A percentile compares a stretch with the other conserved stretches of the same genome.
Evolutionary conservation across 306 rosid genomes (phyloP).

Genomic region (Alnus rubra): DNA sequence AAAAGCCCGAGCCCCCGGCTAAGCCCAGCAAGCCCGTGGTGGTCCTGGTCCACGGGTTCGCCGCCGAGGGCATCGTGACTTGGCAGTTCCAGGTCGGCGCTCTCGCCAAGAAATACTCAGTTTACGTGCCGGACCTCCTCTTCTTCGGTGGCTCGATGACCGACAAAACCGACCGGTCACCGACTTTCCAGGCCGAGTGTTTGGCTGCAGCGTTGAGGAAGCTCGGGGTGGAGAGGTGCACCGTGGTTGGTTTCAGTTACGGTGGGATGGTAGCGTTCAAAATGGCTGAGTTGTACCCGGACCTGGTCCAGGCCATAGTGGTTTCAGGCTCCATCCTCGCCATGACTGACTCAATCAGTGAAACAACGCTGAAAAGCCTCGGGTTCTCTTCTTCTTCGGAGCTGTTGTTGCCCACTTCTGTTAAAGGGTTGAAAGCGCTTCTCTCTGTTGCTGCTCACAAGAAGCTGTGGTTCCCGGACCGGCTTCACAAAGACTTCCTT

Average conservation of each 20-base stretch:
- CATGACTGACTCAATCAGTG: slow-evolving; percentile 39
- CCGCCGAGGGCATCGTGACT: slow-evolving; percentile 76
- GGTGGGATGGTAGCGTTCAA: slow-evolving; percentile 84
- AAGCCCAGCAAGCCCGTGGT: slow-evolving; percentile 69
- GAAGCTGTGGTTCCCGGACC: slow-evolving; percentile 57
- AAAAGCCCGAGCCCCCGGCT: slow-evolving; percentile 18
- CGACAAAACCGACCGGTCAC: slow-evolving; percentile 56
- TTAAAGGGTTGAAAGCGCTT: slow-evolving; percentile 49
- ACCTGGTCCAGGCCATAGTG: slow-evolving; percentile 52
- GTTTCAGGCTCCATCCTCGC: slow-evolving; percentile 55
- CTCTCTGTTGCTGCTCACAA: slow-evolving; percentile 52
- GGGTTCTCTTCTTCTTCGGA: slow-evolving; percentile 66
- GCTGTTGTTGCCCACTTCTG: slow-evolving; percentile 62
- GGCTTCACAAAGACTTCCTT: slow-evolving; percentile 54
- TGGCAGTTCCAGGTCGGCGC: slow-evolving; percentile 73
- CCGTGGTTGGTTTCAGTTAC: slow-evolving; percentile 74
- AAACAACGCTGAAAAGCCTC: slow-evolving; percentile 23
- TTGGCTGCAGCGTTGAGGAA: slow-evolving; percentile 53
- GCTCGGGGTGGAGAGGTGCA: slow-evolving; percentile 70
- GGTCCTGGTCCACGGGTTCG: slow-evolving; percentile 79
- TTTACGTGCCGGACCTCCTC: slow-evolving; percentile 78
- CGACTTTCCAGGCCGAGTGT: slow-evolving; percentile 74
- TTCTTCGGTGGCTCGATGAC: slow-evolving; percentile 75
- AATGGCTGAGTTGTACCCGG: slow-evolving; percentile 61
- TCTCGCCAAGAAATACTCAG: slow-evolving; percentile 50